Percentiles rank a stretch among this genome's conserved stretches.
Evolutionary conservation across 78 protist genomes (phyloP).

Genomic region (Dictyostelium capitatum): DNA sequence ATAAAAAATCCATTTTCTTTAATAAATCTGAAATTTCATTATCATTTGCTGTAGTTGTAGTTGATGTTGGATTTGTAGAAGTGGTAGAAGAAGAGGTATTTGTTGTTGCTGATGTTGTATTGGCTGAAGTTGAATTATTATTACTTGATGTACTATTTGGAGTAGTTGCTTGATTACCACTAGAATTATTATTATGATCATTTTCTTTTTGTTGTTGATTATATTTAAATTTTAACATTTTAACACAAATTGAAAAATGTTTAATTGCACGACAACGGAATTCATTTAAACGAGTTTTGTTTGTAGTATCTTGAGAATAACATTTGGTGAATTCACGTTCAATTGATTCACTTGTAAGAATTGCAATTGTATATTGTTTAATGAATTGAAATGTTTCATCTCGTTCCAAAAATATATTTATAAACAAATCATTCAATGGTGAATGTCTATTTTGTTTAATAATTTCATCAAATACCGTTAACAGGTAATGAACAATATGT

Average conservation of each 20-base stretch:
- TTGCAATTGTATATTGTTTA: slow-evolving; percentile 49
- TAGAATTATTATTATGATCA: neutral
- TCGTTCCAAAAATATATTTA: slow-evolving; percentile 63
- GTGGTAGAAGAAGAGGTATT: neutral
- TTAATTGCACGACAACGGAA: slow-evolving; percentile 47
- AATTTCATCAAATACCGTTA: slow-evolving; percentile 74
- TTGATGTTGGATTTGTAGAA: neutral
- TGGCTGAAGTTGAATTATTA: neutral
- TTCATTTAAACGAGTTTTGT: slow-evolving; percentile 12
- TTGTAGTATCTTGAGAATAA: neutral
- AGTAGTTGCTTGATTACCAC: neutral
- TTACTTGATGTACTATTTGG: neutral
- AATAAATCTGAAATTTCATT: slow-evolving; percentile 17
- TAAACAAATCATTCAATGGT: slow-evolving; percentile 59
- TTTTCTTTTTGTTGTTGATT: neutral
- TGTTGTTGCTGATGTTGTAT: neutral
- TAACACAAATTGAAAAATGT: slow-evolving; percentile 73
- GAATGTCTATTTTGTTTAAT: slow-evolving; percentile 64
- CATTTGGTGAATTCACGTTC: slow-evolving; percentile 48
- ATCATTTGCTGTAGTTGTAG: neutral
- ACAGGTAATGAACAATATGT: slow-evolving; percentile 58
- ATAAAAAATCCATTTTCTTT: slow-evolving; percentile 65
- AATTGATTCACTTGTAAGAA: slow-evolving; percentile 32
- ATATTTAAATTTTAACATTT: slow-evolving; percentile 58
- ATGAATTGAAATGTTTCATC: slow-evolving; percentile 74